A percentile compares a stretch with the other conserved stretches of the same genome.
Conservation (phyloP, 495 filamentous ascomycete genomes). For the Penicillium cinerascens region DNA sequence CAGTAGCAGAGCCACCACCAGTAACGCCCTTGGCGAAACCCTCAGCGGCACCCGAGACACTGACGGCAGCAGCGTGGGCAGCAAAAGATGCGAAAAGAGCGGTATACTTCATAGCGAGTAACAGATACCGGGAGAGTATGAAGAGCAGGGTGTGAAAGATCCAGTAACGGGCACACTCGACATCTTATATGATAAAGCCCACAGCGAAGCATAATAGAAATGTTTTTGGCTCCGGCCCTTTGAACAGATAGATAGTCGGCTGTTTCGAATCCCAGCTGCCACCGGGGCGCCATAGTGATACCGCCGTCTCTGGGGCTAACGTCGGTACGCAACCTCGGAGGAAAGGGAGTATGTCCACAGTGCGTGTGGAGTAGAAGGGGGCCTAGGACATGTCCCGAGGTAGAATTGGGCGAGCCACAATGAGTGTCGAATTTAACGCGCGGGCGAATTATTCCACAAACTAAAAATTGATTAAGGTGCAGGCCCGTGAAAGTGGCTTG, state of each 20-base stretch:
- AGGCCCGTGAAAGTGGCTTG: not conserved
- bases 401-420: not conserved
- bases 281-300: conserved; percentile 1
- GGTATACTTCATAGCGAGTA: conserved; percentile 18
- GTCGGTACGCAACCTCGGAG: not conserved
- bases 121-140: conserved; percentile 1
- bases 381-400: not conserved
- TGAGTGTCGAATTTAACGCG: not conserved
- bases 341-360: not conserved
- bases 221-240: not conserved
- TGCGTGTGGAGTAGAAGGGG: not conserved
- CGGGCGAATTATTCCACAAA: conserved; percentile 3
- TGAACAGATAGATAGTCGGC: not conserved
- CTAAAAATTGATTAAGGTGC: conserved; percentile 10
- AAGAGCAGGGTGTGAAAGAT: not conserved
- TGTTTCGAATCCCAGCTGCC: conserved; percentile 7
- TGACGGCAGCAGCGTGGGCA: conserved; percentile 26
- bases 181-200: not conserved
- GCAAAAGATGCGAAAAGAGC: conserved; percentile 21
- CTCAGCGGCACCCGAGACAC: conserved; percentile 38
- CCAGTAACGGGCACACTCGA: not conserved
- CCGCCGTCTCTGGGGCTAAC: not conserved
- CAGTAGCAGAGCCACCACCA: conserved; percentile 35
- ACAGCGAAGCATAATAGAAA: not conserved
- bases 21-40: conserved; percentile 42